Conservation (phyloP, 73 alveolate species). For the Uronychia setigera region DNA sequence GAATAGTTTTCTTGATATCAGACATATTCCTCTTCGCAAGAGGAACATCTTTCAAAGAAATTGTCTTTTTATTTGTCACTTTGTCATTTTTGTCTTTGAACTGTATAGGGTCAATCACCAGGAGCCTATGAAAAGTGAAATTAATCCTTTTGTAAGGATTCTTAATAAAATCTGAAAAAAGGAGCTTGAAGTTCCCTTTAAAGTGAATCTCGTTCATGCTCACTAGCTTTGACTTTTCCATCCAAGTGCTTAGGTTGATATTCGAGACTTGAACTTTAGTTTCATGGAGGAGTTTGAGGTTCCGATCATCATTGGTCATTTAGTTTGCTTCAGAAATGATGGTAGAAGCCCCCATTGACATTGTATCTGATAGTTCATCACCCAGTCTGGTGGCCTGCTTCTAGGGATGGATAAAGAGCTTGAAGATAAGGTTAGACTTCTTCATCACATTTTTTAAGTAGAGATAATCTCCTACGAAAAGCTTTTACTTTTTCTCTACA, state of each 20-base stretch:
- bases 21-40: background rate
- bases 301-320: background rate
- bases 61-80: background rate
- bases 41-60: background rate
- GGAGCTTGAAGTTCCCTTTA: constrained; percentile 6
- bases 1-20: background rate
- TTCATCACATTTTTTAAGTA: background rate
- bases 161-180: constrained; percentile 30
- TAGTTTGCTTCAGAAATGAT: background rate
- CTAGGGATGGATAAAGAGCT: background rate
- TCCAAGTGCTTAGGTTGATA: background rate
- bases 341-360: background rate
- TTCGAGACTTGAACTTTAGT: background rate
- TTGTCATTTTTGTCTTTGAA: background rate
- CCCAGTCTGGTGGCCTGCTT: constrained; percentile 3
- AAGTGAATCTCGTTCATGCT: background rate
- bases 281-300: background rate
- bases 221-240: background rate
- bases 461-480: background rate
- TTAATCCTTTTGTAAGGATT: constrained; percentile 28
- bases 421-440: background rate
- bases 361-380: background rate
- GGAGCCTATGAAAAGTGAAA: constrained; percentile 24
- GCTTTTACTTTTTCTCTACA: background rate
- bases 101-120: background rate